These are phyloP conservation scores for Capsicum rhomboideum DNA, from an alignment of 257 asterid species.

Conservation along the genomic window DNA sequence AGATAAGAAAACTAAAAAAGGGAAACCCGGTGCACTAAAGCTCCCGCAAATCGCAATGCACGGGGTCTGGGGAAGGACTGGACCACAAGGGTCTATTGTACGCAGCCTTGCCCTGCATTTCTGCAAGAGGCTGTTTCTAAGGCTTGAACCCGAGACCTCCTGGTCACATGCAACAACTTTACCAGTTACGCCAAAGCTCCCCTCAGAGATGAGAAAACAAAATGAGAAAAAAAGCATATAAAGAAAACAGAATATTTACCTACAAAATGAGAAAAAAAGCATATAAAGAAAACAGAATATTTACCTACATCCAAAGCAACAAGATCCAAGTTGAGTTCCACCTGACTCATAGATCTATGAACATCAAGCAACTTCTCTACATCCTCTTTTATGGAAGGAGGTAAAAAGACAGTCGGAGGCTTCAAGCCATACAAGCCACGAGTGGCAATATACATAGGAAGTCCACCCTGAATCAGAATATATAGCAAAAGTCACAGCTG, in stretches of 20 bases:
- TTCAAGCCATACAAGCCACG: conserved; percentile 83
- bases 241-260: conserved; percentile 36
- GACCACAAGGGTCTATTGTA: too few species aligned
- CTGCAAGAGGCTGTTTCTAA: too few species aligned
- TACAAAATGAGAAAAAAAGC: conserved; percentile 3
- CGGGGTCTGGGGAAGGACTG: too few species aligned
- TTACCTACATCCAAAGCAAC: conserved; percentile 88
- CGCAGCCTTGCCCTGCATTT: too few species aligned
- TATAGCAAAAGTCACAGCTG: conserved; percentile 3
- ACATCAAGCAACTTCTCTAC: conserved; percentile 66
- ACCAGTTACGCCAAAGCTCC: too few species aligned
- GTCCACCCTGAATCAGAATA: conserved; percentile 75
- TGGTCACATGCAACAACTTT: too few species aligned
- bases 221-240: not conserved
- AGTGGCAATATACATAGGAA: conserved; percentile 92
- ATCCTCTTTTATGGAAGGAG: conserved; percentile 77
- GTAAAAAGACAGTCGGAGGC: conserved; percentile 89
- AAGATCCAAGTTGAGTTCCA: conserved; percentile 70
- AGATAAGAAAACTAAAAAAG: conserved; percentile 6
- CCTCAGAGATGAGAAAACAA: too few species aligned
- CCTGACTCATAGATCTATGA: conserved; percentile 79
- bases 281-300: not conserved
- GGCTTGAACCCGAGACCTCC: too few species aligned
- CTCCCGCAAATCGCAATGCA: too few species aligned
- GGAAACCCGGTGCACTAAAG: too few species aligned